Evolutionary conservation across 371 early-diverging fungal species (phyloP).

Genomic region (Quaeritorhiza haematococci): DNA sequence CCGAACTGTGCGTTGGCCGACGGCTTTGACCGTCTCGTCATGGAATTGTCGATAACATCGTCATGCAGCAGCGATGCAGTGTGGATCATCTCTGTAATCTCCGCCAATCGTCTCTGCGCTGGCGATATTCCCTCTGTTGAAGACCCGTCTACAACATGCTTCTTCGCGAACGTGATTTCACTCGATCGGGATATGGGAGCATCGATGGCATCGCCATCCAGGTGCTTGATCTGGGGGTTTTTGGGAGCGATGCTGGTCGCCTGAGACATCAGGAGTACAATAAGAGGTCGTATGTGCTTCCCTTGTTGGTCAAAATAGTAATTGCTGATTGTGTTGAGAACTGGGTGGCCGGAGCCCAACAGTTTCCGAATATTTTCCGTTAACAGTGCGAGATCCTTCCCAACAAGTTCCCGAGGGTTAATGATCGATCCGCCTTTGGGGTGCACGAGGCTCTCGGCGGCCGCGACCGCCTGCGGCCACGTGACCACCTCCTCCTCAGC

Average conservation of each 20-base stretch:
- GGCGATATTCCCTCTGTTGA: conserved; percentile 54
- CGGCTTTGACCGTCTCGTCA: conserved; percentile 64
- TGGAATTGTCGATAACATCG: conserved; percentile 76
- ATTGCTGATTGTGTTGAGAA: conserved; percentile 75
- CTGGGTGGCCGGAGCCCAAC: conserved; percentile 80
- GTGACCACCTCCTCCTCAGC: too few relatives aligned
- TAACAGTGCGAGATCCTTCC: conserved; percentile 72
- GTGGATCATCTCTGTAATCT: conserved; percentile 96
- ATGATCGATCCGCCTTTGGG: conserved; percentile 24
- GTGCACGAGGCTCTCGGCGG: conserved; percentile 31
- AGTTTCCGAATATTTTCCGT: conserved; percentile 81
- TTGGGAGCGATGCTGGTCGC: conserved; percentile 72
- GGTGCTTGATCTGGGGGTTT: background rate
- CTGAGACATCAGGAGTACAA: conserved; percentile 84
- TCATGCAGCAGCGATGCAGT: conserved; percentile 93
- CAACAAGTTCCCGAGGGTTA: conserved; percentile 56
- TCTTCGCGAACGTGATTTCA: background rate
- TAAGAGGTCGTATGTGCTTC: conserved; percentile 87
- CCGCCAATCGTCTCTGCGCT: conserved; percentile 86
- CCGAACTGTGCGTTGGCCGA: conserved; percentile 85
- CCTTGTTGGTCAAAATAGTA: conserved; percentile 89
- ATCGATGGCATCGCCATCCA: conserved; percentile 14
- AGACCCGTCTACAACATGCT: background rate
- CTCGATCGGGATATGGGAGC: conserved; percentile 3
- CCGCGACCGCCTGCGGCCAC: conserved; percentile 30